Base-by-base conservation (phyloP, 2,329 filamentous ascomycete species). In the Gliomastix tumulicola region DNA sequence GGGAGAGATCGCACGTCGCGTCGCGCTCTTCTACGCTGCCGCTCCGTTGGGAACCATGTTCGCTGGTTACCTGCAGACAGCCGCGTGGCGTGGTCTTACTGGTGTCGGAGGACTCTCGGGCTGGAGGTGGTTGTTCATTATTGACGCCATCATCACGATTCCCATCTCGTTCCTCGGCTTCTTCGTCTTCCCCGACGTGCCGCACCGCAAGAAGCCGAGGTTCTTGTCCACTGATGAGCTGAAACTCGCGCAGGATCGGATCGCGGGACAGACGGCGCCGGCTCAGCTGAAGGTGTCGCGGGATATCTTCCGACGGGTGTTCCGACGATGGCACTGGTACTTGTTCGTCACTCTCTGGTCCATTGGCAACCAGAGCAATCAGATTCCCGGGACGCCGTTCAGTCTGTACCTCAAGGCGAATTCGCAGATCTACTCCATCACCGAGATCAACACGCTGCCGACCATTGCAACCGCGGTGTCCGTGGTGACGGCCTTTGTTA, bases 51-150 rank as follows among this genome's bases (percentile, higher is more conserved):
- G 67, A 0, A 60, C 63, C 4, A 70, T 72, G 65, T 67, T 73
- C 35, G 64, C 65, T 34, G 68, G 68, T 2, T 71, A 70, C 43
- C 52, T 76, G 1, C 71, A 76, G 44, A 65, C 71, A 3, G 71
- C 70, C 1, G 69, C 70, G 1, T 76, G 75, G 44, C 68, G 59
- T 4, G 71, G 71, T 34, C 57, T 77, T 0, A 66, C 72, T 20
- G 66, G 68, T 1, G 60, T 66, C 1, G 52, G 50, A 7, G 72
- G 71, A 1, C 58, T 72, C 47, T 46, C n/a, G 71, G 66, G 71
- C 53, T 77, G 74, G 74, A 54, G 69, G 35, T 67, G 63, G 64
- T 48, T 63, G 0, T 68, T 69, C 44, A 57, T 69, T 44, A 57
- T 66, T 44, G 63, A 66, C 41, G 62, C 62, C 6, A 37, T 52